Conservation (phyloP, 148 eudicot genomes). For the Diospyros kaki region DNA sequence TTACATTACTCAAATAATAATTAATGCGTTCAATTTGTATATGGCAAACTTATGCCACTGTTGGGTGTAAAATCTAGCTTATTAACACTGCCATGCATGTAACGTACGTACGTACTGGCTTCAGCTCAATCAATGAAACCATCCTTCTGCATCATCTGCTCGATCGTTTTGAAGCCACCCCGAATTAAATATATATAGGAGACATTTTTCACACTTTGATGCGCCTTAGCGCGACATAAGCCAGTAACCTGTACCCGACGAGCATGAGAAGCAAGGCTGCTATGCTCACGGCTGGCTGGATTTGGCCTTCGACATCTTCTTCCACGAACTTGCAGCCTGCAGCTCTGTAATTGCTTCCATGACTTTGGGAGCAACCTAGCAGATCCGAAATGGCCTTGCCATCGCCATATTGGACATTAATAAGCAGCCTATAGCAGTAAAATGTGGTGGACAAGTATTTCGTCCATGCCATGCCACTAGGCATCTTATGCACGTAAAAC, state of each 20-base stretch:
- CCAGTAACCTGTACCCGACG: conserved; percentile 62
- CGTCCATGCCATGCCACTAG: conserved; percentile 61
- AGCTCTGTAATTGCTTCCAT: conserved; percentile 17
- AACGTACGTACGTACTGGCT: no score
- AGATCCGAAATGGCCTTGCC: conserved; percentile 44
- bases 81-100: no score
- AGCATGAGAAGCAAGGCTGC: conserved; percentile 51
- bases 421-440: conserved; percentile 65
- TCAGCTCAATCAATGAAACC: no score
- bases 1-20: no score
- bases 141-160: no score
- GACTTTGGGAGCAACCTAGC: conserved; percentile 40
- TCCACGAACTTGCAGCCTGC: conserved; percentile 56
- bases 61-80: no score
- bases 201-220: conserved; percentile 30
- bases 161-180: no score
- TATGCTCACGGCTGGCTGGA: conserved; percentile 44
- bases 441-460: conserved; percentile 66
- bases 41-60: no score
- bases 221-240: conserved; percentile 55
- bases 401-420: conserved; percentile 71
- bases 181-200: no score
- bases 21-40: no score
- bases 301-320: conserved; percentile 64
- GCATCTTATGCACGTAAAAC: conserved; percentile 78